A percentile compares a stretch with the other conserved stretches of the same genome.
Conservation (phyloP, 2,329 filamentous ascomycete species). For the Paraphaeosphaeria sporulosa region DNA sequence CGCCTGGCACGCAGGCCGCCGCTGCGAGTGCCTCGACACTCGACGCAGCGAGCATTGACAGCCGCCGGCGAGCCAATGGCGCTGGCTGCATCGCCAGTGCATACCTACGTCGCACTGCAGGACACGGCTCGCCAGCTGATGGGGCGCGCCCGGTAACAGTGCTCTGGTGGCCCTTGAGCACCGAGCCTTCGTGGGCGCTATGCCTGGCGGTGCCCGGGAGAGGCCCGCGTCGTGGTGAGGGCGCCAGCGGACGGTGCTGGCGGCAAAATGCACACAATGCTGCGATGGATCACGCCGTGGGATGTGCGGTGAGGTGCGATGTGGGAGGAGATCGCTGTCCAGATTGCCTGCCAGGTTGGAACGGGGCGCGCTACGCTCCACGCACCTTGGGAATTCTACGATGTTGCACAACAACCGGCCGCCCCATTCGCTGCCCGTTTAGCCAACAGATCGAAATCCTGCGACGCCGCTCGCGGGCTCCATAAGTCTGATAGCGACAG, state of each 20-base stretch:
- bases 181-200: neutral
- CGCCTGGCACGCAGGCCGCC: conserved; percentile 28
- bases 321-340: conserved; percentile 40
- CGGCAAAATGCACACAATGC: conserved; percentile 16
- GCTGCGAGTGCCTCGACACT: conserved; percentile 18
- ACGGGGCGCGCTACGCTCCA: conserved; percentile 29
- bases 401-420: conserved; percentile 39
- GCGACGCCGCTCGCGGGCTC: neutral
- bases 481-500: conserved; percentile 27
- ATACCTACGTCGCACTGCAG: conserved; percentile 39
- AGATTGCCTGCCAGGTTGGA: conserved; percentile 32
- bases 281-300: conserved; percentile 27
- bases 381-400: conserved; percentile 42
- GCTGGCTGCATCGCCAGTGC: conserved; percentile 27
- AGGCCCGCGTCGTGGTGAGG: neutral
- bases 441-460: conserved; percentile 28
- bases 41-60: conserved; percentile 31
- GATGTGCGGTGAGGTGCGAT: conserved; percentile 23
- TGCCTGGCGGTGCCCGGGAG: neutral
- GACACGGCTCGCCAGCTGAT: conserved; percentile 20
- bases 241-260: conserved; percentile 6
- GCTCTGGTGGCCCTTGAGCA: neutral
- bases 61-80: conserved; percentile 26
- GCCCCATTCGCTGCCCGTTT: conserved; percentile 33
- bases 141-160: conserved; percentile 18